Evolutionary conservation across 1,284 basidiomycete genomes (phyloP), one percentile per base, ranked within the genome.

Genomic region (Phlebopus sp.): DNA sequence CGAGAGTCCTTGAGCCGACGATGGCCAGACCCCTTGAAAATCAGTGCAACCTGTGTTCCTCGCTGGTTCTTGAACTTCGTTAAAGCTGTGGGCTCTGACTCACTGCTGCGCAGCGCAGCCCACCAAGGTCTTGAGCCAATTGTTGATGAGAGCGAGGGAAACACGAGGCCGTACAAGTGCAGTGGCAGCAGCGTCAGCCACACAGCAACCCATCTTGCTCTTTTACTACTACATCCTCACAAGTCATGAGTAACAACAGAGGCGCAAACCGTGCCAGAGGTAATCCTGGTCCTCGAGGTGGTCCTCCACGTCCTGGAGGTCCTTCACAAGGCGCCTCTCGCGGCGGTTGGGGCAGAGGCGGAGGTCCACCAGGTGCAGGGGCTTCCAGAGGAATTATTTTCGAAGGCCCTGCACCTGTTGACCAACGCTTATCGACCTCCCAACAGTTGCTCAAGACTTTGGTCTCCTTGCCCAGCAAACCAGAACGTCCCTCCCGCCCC

Each of bases 401-500:
- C 59, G 63, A 67, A 21, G 69, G 71, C 13, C 75, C 75, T 39
- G 64, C 73, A 2, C 62, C 55, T 32, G 57, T 78, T 49, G 74
- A 81, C 44, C 54, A 69, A 2, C 74, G 75, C 15, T 71, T 82
- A 3, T 48, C 63, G 1, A 59, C 71, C 8, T 50, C 68, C 7
- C 62, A 70, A 34, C 60, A 69, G 15, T 72, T 84, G n/a, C 66
- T 84, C 21, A 58, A 63, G 2, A 64, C 72, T 0, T 77, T 86
- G 62, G 74, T 71, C 32, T 57, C 59, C 0, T 56, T 75, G 6
- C 31, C 60, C 27, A 29, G 54, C 38, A 51, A 60, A 31, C 51
- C 66, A 11, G 70, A 74, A 7, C 77, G 77, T 9, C 86, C 85
- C 5, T 67, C 79, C 4, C 79, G 87, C 7, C 85, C 85, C 0